phyloP scores from a whole-genome alignment of 345 rosid species.

The Erysimum cheiranthoides region DNA sequence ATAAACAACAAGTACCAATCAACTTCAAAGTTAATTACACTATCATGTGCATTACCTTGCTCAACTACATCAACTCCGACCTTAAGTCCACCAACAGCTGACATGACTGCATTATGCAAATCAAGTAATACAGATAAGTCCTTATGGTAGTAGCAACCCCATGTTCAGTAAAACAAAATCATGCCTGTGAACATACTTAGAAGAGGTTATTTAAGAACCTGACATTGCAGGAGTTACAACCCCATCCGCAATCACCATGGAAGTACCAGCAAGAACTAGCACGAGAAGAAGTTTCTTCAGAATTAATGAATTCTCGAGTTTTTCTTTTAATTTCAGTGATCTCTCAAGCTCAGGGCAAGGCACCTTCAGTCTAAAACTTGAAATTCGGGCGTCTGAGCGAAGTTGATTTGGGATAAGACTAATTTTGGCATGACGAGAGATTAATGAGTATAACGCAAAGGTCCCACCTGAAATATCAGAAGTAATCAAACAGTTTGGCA shows the following conservation, averaged over 20 bases:
- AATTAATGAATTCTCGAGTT: slow-evolving; percentile 77
- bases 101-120: slow-evolving; percentile 70
- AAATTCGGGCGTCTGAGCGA: slow-evolving; percentile 93
- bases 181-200: slow-evolving; percentile 34
- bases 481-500: slow-evolving; percentile 12
- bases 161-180: slow-evolving; percentile 4
- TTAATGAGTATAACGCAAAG: slow-evolving; percentile 94
- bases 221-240: slow-evolving; percentile 99
- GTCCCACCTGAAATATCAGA: slow-evolving; percentile 75
- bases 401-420: slow-evolving; percentile 98
- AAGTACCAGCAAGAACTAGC: slow-evolving; percentile 94
- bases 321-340: slow-evolving; percentile 92
- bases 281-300: slow-evolving; percentile 82
- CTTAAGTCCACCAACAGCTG: slow-evolving; percentile 97
- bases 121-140: slow-evolving; percentile 23
- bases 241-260: slow-evolving; percentile 99
- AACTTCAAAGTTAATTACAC: slow-evolving; percentile 18
- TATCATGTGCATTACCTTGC: slow-evolving; percentile 60
- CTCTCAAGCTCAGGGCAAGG: slow-evolving; percentile 98
- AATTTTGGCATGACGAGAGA: slow-evolving; percentile 95
- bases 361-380: slow-evolving; percentile 96
- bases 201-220: slow-evolving; percentile 58
- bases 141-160: slow-evolving; percentile 16
- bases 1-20: not conserved
- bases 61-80: slow-evolving; percentile 77